A percentile compares a stretch with the other conserved stretches of the same genome.
Conservation (phyloP, 2,329 filamentous ascomycete genomes). For the Ophiostoma himal-ulmi region DNA sequence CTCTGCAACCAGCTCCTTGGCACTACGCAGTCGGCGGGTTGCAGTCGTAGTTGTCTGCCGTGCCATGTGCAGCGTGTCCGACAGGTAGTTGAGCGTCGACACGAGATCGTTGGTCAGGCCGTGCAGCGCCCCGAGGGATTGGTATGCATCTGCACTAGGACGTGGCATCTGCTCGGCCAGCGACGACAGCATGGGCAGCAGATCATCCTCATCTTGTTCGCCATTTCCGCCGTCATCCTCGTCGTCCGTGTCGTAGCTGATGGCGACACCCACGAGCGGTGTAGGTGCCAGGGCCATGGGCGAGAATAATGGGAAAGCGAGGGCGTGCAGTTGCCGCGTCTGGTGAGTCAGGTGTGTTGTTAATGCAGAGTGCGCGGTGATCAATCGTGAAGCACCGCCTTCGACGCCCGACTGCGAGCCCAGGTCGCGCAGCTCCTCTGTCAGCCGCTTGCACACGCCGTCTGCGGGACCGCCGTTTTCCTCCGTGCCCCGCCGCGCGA, state of each 20-base stretch:
- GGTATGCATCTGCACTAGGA: slow-evolving; percentile 55
- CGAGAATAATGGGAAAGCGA: slow-evolving; percentile 65
- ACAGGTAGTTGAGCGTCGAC: slow-evolving; percentile 75
- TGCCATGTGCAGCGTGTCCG: slow-evolving; percentile 90
- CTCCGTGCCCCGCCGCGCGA: slow-evolving; percentile 61
- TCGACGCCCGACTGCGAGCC: slow-evolving; percentile 67
- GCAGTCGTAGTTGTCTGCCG: slow-evolving; percentile 81
- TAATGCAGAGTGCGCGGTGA: slow-evolving; percentile 68
- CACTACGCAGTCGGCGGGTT: slow-evolving; percentile 69
- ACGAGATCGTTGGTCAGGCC: slow-evolving; percentile 66
- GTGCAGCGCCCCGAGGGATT: slow-evolving; percentile 63
- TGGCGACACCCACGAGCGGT: slow-evolving; percentile 11
- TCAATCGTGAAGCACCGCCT: slow-evolving; percentile 64
- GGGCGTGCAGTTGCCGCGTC: slow-evolving; percentile 66
- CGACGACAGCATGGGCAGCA: slow-evolving; percentile 61
- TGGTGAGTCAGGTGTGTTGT: slow-evolving; percentile 71
- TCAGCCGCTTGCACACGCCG: slow-evolving; percentile 61
- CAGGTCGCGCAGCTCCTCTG: slow-evolving; percentile 64
- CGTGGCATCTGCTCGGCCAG: slow-evolving; percentile 63
- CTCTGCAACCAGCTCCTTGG: slow-evolving; percentile 79
- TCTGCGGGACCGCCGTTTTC: slow-evolving; percentile 60
- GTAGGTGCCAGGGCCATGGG: slow-evolving; percentile 50
- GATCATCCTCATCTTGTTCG: slow-evolving; percentile 54
- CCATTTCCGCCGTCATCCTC: slow-evolving; percentile 10
- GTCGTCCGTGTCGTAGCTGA: slow-evolving; percentile 13